Evolutionary conservation across 768 basidiomycete genomes (phyloP), one percentile per base, ranked within the genome.

Genomic region (Phallus indusiatus): DNA sequence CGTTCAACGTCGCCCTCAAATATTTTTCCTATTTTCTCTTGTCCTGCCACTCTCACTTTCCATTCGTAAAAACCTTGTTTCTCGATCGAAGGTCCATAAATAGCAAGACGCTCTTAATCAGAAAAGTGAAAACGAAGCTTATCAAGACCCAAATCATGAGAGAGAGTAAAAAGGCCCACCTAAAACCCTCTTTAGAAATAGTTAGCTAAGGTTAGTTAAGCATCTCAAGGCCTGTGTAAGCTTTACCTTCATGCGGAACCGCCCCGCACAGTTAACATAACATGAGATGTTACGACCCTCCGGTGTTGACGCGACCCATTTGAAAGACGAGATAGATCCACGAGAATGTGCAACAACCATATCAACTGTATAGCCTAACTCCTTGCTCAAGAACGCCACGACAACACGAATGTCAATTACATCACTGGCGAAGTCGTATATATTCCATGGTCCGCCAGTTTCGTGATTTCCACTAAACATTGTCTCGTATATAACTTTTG

Each of bases 211-310:
- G 5, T 33, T 21, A 35, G 56, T 9, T 48, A 2, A 51, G 8
- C 21, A 18, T 51, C 14, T 36, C 42, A 28, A 28, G 7, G 7
- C 6, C 18, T 28, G 8, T 22, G 7, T 2, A 35, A 36, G n/a
- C 77, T 83, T 72, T 68, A 87, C 88, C 67, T 76, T 68, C 89
- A 92, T 91, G 60, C 87, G 78, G 68, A 90, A 90, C 54, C 90
- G 78, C 6, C 83, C 88, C 17, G 88, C 83, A 22, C 79, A 82
- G 64, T 91, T 91, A 47, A 91, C 83, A 56, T 84, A 85, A 6
- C 78, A 81, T 9, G 78, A 70, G 47, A 85, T 81, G 47, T 67
- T 70, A 60, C 71, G 74, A 22, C 83, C 86, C 62, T 82, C 82
- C 50, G 79, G 75, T 1, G 82, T 74, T 16, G 78, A 82, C 66